A percentile compares a stretch with the other conserved stretches of the same genome.
Conservation (phyloP, 1,284 basidiomycete species). For the Sphagnurus paluster region DNA sequence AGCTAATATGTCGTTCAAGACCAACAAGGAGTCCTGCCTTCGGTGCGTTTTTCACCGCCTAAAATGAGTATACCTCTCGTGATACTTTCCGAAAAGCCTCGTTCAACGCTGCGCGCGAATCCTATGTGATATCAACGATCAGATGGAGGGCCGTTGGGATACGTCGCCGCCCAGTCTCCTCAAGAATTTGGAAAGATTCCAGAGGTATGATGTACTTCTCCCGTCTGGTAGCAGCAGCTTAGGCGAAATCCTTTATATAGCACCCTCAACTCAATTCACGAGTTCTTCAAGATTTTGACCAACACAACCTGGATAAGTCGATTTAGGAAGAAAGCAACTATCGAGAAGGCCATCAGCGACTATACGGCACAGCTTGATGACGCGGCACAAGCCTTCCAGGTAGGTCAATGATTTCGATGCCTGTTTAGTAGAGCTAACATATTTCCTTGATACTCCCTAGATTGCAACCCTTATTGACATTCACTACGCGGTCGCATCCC, state of each 20-base stretch:
- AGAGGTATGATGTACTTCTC: slow-evolving; percentile 31
- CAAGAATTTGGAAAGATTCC: slow-evolving; percentile 44
- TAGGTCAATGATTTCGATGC: slow-evolving; percentile 14
- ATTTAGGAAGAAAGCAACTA: slow-evolving; percentile 39
- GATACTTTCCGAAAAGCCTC: slow-evolving; percentile 24
- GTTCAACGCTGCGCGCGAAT: slow-evolving; percentile 46
- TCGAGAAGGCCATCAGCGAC: slow-evolving; percentile 37
- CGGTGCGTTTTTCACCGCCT: slow-evolving; percentile 14
- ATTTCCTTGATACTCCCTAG: slow-evolving; percentile 24
- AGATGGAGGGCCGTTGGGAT: slow-evolving; percentile 49
- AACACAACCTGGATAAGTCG: slow-evolving; percentile 42
- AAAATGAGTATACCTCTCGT: not conserved
- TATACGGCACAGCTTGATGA: slow-evolving; percentile 40
- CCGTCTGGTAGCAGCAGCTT: not conserved
- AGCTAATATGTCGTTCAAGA: slow-evolving; percentile 18
- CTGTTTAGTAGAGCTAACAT: not conserved
- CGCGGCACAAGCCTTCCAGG: slow-evolving; percentile 49
- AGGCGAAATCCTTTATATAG: slow-evolving; percentile 23
- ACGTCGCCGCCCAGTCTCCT: slow-evolving; percentile 42
- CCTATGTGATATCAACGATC: slow-evolving; percentile 43
- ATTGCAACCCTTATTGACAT: slow-evolving; percentile 50
- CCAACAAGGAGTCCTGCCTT: slow-evolving; percentile 43
- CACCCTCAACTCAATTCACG: slow-evolving; percentile 37
- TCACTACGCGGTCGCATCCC: slow-evolving; percentile 39
- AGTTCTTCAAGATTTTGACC: slow-evolving; percentile 39